phyloP scores from a whole-genome alignment of 208 protist genomes.

The Acanthamoeba triangularis region DNA sequence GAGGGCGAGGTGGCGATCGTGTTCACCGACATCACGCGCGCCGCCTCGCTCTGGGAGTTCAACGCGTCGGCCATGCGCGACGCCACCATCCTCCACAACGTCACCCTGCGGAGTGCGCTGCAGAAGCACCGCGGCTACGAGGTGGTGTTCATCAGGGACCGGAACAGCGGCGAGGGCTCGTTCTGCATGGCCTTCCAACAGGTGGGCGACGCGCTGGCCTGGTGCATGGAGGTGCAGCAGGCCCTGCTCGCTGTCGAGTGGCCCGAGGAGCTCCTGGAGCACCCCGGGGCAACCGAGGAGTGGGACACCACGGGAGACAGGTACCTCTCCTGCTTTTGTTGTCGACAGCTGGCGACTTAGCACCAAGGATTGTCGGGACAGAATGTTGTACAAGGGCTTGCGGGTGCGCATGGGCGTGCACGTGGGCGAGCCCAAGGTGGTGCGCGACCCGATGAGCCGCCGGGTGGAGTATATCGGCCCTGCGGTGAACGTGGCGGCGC shows the following conservation, averaged over 20 bases:
- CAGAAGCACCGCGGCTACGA: not conserved
- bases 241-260: not conserved
- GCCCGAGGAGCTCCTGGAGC: not conserved
- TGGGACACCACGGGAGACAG: not conserved
- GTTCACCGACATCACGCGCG: conserved; percentile 5
- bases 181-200: conserved; percentile 75
- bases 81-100: not conserved
- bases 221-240: conserved; percentile 72
- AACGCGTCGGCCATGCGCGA: not conserved
- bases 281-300: not conserved
- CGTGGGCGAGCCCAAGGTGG: not conserved
- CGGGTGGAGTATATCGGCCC: not conserved
- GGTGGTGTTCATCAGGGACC: not conserved
- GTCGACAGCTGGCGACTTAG: too few relatives aligned
- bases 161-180: conserved; percentile 32
- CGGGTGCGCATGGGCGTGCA: not conserved
- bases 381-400: not conserved
- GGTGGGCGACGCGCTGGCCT: not conserved
- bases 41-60: not conserved
- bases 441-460: not conserved
- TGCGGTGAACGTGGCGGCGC: not conserved
- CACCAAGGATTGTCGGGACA: not conserved
- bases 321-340: too few relatives aligned
- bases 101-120: not conserved
- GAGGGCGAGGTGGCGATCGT: not conserved